These are phyloP conservation scores for Vitrella brassicaformis DNA, from an alignment of 73 alveolate genomes.

Conservation along the genomic window DNA sequence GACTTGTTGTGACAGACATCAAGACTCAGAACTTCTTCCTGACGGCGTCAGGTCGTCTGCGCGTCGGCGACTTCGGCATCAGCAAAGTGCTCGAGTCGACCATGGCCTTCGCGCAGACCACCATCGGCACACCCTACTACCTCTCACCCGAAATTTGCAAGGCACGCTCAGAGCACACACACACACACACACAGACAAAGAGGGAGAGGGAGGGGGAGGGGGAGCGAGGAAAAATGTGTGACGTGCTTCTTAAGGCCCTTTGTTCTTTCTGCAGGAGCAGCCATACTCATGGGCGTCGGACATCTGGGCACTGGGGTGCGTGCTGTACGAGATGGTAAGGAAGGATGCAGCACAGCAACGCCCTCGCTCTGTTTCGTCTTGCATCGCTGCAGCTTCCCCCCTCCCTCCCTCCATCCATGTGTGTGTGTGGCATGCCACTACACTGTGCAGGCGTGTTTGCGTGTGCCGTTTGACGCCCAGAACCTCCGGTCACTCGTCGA, in stretches of 20 bases:
- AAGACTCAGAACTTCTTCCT: constrained; percentile 36
- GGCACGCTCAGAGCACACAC: constrained; percentile 30
- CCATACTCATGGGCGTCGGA: constrained; percentile 69
- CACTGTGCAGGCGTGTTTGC: background rate
- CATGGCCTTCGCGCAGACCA: constrained; percentile 29
- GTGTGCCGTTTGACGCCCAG: background rate
- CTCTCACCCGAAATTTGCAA: constrained; percentile 60
- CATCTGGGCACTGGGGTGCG: constrained; percentile 59
- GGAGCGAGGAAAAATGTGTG: too few relatives aligned
- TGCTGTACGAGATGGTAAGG: background rate
- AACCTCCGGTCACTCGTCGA: constrained; percentile 5
- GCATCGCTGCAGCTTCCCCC: too few relatives aligned
- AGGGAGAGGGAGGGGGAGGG: too few relatives aligned
- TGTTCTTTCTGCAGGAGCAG: too few relatives aligned
- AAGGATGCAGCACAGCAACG: too few relatives aligned
- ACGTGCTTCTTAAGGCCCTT: too few relatives aligned
- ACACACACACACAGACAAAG: too few relatives aligned
- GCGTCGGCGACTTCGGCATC: constrained; percentile 37
- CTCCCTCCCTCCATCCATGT: too few relatives aligned
- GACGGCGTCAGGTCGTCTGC: constrained; percentile 6
- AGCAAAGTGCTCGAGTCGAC: constrained; percentile 29
- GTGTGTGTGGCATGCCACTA: too few relatives aligned
- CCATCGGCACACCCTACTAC: constrained; percentile 53
- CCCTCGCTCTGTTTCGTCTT: too few relatives aligned
- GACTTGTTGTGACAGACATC: constrained; percentile 15